Conservation (phyloP, 345 rosid genomes). For the Gossypium mustelinum region DNA sequence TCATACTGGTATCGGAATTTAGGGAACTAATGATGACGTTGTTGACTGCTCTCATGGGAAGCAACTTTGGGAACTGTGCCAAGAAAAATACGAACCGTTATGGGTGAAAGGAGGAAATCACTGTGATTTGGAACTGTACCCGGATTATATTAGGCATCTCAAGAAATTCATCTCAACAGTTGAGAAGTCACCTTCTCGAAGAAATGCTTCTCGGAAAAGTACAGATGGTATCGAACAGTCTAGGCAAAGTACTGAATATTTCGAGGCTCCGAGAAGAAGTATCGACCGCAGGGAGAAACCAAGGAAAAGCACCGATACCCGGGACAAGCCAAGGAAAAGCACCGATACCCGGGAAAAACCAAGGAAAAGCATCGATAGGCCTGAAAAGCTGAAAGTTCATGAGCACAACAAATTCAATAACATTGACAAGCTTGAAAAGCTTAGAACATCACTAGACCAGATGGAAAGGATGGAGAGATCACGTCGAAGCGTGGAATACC, state of each 20-base stretch:
- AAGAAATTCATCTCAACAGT: slow-evolving; percentile 73
- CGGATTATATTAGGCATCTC: slow-evolving; percentile 82
- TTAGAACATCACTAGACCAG: slow-evolving; percentile 54
- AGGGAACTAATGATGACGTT: slow-evolving; percentile 93
- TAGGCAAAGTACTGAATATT: slow-evolving; percentile 1
- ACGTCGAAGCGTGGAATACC: slow-evolving; percentile 80
- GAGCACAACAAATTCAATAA: slow-evolving; percentile 56
- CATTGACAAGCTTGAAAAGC: slow-evolving; percentile 51
- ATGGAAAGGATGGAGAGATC: slow-evolving; percentile 88
- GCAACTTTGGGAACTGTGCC: slow-evolving; percentile 95
- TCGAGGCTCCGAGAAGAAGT: slow-evolving; percentile 9
- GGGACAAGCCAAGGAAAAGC: slow-evolving; percentile 14
- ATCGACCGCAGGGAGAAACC: slow-evolving; percentile 16
- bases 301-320: slow-evolving; percentile 33
- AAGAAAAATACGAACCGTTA: slow-evolving; percentile 90
- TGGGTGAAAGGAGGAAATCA: slow-evolving; percentile 95
- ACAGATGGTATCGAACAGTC: slow-evolving; percentile 25
- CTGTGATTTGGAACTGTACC: slow-evolving; percentile 77
- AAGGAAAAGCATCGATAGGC: slow-evolving; percentile 33
- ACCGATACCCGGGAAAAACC: slow-evolving; percentile 12
- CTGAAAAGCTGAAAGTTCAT: slow-evolving; percentile 42
- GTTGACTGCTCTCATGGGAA: slow-evolving; percentile 94
- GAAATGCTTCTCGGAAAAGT: slow-evolving; percentile 63
- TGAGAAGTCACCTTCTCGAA: slow-evolving; percentile 61
- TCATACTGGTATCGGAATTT: slow-evolving; percentile 17